A percentile compares a stretch with the other conserved stretches of the same genome.
These are phyloP conservation scores for Pseudocercospora crystallina DNA, from an alignment of 2,329 filamentous ascomycete genomes.

Conservation along the genomic window DNA sequence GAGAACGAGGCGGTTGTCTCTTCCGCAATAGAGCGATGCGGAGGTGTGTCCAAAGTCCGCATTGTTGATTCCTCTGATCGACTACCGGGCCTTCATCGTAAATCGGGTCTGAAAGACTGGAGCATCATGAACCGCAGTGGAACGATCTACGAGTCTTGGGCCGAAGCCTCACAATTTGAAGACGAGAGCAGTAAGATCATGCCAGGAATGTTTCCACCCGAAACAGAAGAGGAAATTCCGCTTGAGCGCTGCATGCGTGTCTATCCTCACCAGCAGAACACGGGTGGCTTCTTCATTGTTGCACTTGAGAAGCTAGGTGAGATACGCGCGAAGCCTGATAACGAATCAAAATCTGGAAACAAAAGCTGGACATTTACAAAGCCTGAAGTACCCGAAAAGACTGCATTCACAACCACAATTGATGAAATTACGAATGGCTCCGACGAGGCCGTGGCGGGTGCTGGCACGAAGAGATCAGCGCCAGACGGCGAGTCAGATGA, in stretches of 20 bases:
- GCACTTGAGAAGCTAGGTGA: conserved; percentile 90
- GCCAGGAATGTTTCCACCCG: conserved; percentile 80
- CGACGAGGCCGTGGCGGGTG: conserved; percentile 11
- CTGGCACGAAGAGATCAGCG: conserved; percentile 40
- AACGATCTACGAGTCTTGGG: conserved; percentile 76
- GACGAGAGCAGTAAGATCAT: conserved; percentile 66
- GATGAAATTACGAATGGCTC: conserved; percentile 40
- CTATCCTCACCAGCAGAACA: conserved; percentile 94
- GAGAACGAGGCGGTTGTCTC: conserved; percentile 94
- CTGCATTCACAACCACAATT: conserved; percentile 39
- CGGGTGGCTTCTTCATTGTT: conserved; percentile 95
- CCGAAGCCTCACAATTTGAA: conserved; percentile 60
- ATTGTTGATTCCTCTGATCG: conserved; percentile 80
- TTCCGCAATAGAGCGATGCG: conserved; percentile 84
- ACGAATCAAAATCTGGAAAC: conserved; percentile 48
- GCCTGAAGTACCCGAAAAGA: conserved; percentile 24
- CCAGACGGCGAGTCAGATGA: conserved; percentile 40
- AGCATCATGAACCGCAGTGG: conserved; percentile 86
- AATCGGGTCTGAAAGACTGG: conserved; percentile 77
- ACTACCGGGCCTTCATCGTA: conserved; percentile 74
- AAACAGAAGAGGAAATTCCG: conserved; percentile 62
- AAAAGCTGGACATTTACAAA: conserved; percentile 32
- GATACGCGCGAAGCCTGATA: conserved; percentile 74
- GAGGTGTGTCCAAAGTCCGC: conserved; percentile 75
- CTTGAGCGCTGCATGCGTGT: conserved; percentile 90